Evolutionary conservation across 2,329 filamentous ascomycete species (phyloP).

Genomic region (Penicillium hesseltinei): DNA sequence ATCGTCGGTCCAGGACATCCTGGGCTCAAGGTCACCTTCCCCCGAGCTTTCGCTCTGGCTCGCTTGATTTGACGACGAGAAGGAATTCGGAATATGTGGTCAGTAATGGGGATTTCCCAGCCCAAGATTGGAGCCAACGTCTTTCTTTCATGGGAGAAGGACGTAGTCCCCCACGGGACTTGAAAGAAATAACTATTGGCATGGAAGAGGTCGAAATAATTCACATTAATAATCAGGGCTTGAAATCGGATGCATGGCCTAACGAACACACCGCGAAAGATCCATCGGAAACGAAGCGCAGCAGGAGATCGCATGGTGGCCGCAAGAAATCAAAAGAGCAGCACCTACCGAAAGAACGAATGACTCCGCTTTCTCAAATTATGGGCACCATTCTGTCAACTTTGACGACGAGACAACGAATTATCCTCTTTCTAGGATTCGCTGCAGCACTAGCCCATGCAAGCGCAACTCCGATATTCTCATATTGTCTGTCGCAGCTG

Average conservation of each 20-base stretch:
- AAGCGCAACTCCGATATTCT: conserved; percentile 69
- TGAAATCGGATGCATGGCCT: background rate
- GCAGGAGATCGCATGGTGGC: background rate
- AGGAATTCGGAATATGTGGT: background rate
- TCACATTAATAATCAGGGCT: background rate
- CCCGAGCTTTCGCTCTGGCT: conserved; percentile 11
- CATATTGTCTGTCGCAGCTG: conserved; percentile 71
- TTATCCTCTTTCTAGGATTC: conserved; percentile 60
- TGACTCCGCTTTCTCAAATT: conserved; percentile 51
- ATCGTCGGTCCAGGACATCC: conserved; percentile 4
- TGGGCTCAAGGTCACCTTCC: conserved; percentile 18
- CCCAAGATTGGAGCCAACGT: conserved; percentile 3
- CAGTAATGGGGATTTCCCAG: background rate
- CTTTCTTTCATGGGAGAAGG: background rate
- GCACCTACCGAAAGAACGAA: background rate
- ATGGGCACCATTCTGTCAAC: conserved; percentile 69
- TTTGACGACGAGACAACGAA: conserved; percentile 53
- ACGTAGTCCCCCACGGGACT: background rate
- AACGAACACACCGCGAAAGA: background rate
- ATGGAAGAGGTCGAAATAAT: conserved; percentile 14
- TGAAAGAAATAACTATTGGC: background rate
- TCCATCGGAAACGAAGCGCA: background rate
- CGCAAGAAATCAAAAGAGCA: conserved; percentile 5
- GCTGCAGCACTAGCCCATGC: conserved; percentile 64
- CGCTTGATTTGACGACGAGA: background rate